A percentile compares a stretch with the other conserved stretches of the same genome.
These are phyloP conservation scores for Solanum hybrid DNA, from an alignment of 305 asterid genomes.

Conservation along the genomic window DNA sequence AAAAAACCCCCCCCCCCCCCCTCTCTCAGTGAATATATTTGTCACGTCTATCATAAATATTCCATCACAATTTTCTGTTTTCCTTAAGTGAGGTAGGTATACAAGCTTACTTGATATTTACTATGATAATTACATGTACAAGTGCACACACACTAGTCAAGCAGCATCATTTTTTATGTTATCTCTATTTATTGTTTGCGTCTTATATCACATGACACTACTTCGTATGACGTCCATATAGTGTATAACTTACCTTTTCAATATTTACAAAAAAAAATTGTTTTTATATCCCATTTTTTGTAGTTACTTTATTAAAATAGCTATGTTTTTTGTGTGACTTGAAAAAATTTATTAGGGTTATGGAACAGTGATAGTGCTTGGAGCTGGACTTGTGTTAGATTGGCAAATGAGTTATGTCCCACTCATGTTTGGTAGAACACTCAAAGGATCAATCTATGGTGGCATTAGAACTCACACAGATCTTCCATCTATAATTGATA, in stretches of 20 bases:
- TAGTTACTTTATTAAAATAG: background rate
- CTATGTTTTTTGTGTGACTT: background rate
- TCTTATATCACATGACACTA: background rate
- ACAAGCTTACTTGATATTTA: background rate
- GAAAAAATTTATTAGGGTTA: constrained; percentile 33
- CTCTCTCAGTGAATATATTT: too few species aligned
- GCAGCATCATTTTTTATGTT: background rate
- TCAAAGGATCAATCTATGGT: constrained; percentile 54
- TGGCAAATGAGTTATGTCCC: constrained; percentile 49
- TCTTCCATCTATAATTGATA: constrained; percentile 51
- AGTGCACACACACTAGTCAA: background rate
- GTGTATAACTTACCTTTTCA: too few species aligned
- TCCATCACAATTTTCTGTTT: rapidly evolving
- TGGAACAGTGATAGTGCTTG: constrained; percentile 48
- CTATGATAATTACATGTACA: background rate
- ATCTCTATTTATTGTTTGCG: too few species aligned
- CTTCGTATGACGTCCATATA: background rate
- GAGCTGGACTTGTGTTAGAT: constrained; percentile 46
- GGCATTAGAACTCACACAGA: constrained; percentile 60
- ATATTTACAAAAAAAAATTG: too few species aligned
- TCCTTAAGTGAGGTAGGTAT: background rate
- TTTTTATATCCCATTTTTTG: background rate
- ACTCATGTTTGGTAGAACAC: constrained; percentile 50
- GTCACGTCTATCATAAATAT: background rate
- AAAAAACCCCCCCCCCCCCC: too few species aligned